These are phyloP conservation scores for Flueggea neowawraea DNA, from an alignment of 441 rosid genomes.

Conservation along the genomic window DNA sequence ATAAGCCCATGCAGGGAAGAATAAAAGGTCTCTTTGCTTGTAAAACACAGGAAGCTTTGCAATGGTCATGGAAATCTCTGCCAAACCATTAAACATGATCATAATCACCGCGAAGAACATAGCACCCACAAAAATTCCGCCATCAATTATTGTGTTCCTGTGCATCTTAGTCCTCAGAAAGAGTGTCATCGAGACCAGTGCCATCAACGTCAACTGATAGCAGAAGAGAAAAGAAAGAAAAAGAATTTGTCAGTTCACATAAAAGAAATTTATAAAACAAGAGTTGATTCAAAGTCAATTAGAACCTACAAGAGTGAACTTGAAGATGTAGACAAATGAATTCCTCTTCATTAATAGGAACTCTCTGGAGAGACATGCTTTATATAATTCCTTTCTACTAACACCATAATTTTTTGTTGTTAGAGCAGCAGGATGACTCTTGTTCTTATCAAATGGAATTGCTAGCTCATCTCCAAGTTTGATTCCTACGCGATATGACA, in stretches of 20 bases:
- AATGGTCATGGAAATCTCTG: conserved; percentile 79
- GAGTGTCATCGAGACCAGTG: conserved; percentile 49
- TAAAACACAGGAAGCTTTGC: conserved; percentile 78
- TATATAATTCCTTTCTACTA: conserved; percentile 47
- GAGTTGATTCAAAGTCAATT: not conserved
- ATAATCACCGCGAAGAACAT: conserved; percentile 47
- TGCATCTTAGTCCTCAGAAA: conserved; percentile 70
- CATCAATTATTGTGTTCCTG: conserved; percentile 44
- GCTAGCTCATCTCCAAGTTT: conserved; percentile 52
- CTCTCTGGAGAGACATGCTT: conserved; percentile 71
- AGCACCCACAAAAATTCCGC: conserved; percentile 63
- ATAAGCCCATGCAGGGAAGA: conserved; percentile 79
- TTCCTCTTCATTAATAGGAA: conserved; percentile 82
- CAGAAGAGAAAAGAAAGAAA: not conserved
- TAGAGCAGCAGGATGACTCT: conserved; percentile 77
- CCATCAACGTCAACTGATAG: conserved; percentile 35
- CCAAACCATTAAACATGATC: conserved; percentile 68
- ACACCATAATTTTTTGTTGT: conserved; percentile 65
- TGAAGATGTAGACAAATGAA: conserved; percentile 79
- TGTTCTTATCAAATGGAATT: conserved; percentile 55
- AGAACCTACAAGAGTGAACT: conserved; percentile 51
- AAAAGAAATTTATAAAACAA: not conserved
- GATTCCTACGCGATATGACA: conserved; percentile 65
- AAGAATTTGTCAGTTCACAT: not conserved
- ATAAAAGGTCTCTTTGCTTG: conserved; percentile 77